Base-by-base conservation (phyloP, 2,329 filamentous ascomycete genomes). In the Ophiocordyceps robertsii region DNA sequence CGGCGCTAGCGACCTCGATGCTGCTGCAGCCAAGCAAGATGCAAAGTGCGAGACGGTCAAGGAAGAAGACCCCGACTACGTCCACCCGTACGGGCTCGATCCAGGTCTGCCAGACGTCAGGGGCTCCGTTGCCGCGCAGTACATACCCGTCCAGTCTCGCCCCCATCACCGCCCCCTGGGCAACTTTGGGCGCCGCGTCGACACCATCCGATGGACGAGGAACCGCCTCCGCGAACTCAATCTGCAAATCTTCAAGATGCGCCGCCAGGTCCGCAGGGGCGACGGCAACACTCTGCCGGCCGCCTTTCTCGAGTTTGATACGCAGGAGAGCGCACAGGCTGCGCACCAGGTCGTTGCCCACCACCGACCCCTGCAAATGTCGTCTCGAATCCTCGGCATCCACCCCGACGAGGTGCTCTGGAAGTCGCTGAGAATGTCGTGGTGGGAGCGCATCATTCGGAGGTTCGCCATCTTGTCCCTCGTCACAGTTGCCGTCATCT, bases 191-290 rank as follows among this genome's bases (percentile, higher is more conserved):
- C 81, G 87, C 57, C 92, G 94, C 60, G 89, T 95, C 14, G 92
- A 98, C 63, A 92, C 88, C 0, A 95, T 98, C 60, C 79, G 90
- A 47, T 95, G 84, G 83, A 84, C 80, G 48, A 83, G 92, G 41
- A 68, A 72, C 1, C 55, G 63, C 4, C 52, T 68, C 3, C 59
- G 60, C 24, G 56, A 64, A 3, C 52, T 68, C 13, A 67, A 65
- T 38, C 46, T 55, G 0, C 57, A 63, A 14, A 67, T 68, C 29
- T 60, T 53, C 46, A 83, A 93, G 60, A 76, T 95, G 41, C 75
- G 82, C 49, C 78, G 79, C 39, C 74, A 93, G 37, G 80, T 82
- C 41, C 81, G 84, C 0, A 72, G 84, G 46, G 80, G 87, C 29
- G 72, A 84, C 33, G 77, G 70, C 38, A 73, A 78, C 46, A 73